These are phyloP conservation scores for Golubevia sp. DNA, from an alignment of 1,284 basidiomycete species.

Conservation along the genomic window DNA sequence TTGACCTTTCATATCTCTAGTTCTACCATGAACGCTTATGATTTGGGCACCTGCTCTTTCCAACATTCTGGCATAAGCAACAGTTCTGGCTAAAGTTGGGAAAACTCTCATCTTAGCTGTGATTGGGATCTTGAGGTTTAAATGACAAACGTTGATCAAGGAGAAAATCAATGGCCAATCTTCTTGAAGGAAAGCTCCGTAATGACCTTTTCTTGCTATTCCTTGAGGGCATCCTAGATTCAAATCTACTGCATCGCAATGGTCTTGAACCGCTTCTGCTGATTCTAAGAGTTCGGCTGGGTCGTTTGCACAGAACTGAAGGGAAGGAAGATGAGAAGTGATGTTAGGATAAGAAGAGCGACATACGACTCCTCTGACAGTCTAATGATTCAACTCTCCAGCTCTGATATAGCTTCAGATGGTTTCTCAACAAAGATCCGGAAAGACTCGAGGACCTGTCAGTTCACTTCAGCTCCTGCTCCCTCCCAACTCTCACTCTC, in stretches of 20 bases:
- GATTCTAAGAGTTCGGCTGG: slow-evolving; percentile 70
- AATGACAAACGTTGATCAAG: slow-evolving; percentile 65
- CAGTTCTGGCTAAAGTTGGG: slow-evolving; percentile 80
- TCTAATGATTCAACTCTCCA: background rate
- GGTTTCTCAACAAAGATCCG: no score
- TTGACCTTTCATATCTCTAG: slow-evolving; percentile 88
- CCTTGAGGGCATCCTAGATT: slow-evolving; percentile 92
- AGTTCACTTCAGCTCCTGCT: no score
- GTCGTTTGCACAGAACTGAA: slow-evolving; percentile 84
- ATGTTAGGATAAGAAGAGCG: background rate
- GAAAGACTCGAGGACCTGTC: no score
- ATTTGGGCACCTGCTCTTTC: slow-evolving; percentile 94
- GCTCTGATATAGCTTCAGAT: no score
- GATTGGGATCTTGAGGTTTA: slow-evolving; percentile 82
- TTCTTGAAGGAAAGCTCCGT: slow-evolving; percentile 90
- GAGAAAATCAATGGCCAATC: slow-evolving; percentile 76
- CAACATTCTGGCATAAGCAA: slow-evolving; percentile 92
- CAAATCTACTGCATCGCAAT: slow-evolving; percentile 83
- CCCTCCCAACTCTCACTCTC: no score
- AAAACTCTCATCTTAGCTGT: slow-evolving; percentile 96
- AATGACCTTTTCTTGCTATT: slow-evolving; percentile 83
- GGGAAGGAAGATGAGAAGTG: background rate
- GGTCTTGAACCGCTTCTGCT: slow-evolving; percentile 39
- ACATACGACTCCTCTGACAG: background rate
- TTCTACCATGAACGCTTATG: slow-evolving; percentile 87